Conservation (phyloP, 768 basidiomycete genomes). For the Floccularia luteovirens region DNA sequence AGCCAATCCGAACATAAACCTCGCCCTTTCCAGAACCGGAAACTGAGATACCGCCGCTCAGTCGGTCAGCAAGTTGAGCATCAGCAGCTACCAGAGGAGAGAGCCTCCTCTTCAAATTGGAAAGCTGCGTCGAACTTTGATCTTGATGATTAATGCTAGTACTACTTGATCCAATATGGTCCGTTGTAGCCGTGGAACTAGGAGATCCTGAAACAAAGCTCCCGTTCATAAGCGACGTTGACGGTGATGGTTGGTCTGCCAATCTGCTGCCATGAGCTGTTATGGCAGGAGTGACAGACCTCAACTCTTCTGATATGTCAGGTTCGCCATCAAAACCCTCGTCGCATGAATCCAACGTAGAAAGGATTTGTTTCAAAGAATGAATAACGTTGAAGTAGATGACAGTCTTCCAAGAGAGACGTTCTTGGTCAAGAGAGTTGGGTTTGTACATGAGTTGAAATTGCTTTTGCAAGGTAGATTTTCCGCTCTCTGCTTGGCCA, state of each 20-base stretch:
- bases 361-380: conserved; percentile 62
- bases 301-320: conserved; percentile 14
- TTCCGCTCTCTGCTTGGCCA: conserved; percentile 75
- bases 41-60: conserved; percentile 67
- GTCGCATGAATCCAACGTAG: conserved; percentile 55
- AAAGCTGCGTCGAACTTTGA: conserved; percentile 33
- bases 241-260: conserved; percentile 29
- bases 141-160: conserved; percentile 18
- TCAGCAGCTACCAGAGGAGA: conserved; percentile 56
- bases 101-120: conserved; percentile 51
- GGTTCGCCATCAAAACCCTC: conserved; percentile 44
- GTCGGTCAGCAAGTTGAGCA: conserved; percentile 54
- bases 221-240: conserved; percentile 25
- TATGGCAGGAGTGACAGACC: conserved; percentile 15
- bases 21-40: conserved; percentile 72
- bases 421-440: conserved; percentile 59
- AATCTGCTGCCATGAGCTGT: conserved; percentile 22
- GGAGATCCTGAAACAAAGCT: conserved; percentile 14
- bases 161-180: conserved; percentile 17
- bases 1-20: conserved; percentile 73
- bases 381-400: conserved; percentile 73
- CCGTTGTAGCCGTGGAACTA: conserved; percentile 17
- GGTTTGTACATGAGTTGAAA: conserved; percentile 80
- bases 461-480: conserved; percentile 72
- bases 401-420: conserved; percentile 65